Evolutionary conservation across 352 stramenopile species (phyloP), one percentile per base, ranked within the genome.

Genomic region (Halophytophthora polymorphica): DNA sequence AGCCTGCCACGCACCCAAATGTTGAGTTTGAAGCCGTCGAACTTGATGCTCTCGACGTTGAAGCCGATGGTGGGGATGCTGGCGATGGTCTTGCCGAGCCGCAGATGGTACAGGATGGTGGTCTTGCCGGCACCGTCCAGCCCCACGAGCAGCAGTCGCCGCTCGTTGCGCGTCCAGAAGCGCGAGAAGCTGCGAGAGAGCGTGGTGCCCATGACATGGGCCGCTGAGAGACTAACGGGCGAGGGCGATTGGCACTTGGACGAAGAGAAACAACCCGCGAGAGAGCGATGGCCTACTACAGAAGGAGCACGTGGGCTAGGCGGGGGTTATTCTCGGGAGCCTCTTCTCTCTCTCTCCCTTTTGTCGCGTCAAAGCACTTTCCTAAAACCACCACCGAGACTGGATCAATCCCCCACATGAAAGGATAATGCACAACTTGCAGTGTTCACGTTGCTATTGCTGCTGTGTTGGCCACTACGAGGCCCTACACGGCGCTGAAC

Each of bases 81-180:
- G 69, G 98, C 89, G 41, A 99, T 97, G 46, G 98, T 97, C 70
- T 99, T 96, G 48, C 97, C 91, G 6, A 77, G 73, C 47, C 93
- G 77, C 25, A 95, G 57, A 22, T 79, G 78, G 45, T 95, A 99
- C 34, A 99, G 80, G 59, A 99, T 99, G 7, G 98, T 99, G 6
- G 98, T 99, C 76, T 99, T 99, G 39, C 98, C 98, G 29, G 98
- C 97, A 73, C 99, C 99, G 70, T 99, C 98, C 5, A 99, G 86
- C 4, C 97, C 98, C 5, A 99, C 71, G 70, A 99, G 99, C 12
- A 99, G 68, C 44, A 92, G 52, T 22, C 79, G 72, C 25, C 84
- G 77, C 45, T 92, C 76, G 45, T 90, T 85, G 46, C 84, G 77
- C 52, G 77, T 90, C 80, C 78, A 92, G 33, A 80, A 76, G 61